A percentile compares a stretch with the other conserved stretches of the same genome.
Conservation (phyloP, 805 yeast genomes). For the Metschnikowia borealis region DNA sequence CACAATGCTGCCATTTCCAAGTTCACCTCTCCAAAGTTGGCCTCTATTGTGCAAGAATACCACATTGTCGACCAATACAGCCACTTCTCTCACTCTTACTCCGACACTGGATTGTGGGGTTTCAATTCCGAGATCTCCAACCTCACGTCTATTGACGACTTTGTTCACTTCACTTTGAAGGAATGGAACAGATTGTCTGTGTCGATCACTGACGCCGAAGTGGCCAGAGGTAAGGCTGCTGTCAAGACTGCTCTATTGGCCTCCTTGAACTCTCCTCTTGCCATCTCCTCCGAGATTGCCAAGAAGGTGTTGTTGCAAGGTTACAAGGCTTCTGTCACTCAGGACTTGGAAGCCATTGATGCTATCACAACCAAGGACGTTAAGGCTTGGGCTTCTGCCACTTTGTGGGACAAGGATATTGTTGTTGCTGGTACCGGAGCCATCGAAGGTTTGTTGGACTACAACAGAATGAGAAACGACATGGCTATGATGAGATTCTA, state of each 20-base stretch:
- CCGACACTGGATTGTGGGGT: conserved; percentile 84
- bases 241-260: conserved; percentile 61
- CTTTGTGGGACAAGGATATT: conserved; percentile 79
- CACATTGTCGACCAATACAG: conserved; percentile 67
- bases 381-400: conserved; percentile 68
- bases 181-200: conserved; percentile 84
- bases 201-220: conserved; percentile 72
- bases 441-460: conserved; percentile 79
- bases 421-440: conserved; percentile 83
- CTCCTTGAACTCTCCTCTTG: conserved; percentile 44
- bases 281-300: conserved; percentile 57
- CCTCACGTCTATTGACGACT: conserved; percentile 62
- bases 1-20: conserved; percentile 51
- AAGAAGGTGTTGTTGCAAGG: conserved; percentile 56
- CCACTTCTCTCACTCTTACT: conserved; percentile 70
- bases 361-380: conserved; percentile 56
- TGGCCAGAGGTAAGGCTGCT: conserved; percentile 70
- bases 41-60: conserved; percentile 64
- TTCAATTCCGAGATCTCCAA: conserved; percentile 63
- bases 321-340: conserved; percentile 56
- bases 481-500: conserved; percentile 82
- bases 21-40: conserved; percentile 60
- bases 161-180: conserved; percentile 74
- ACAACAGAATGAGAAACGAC: conserved; percentile 81
- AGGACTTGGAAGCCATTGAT: conserved; percentile 60